Evolutionary conservation across 176 grass and related monocot species (phyloP).

Genomic region (Carex scoparia): DNA sequence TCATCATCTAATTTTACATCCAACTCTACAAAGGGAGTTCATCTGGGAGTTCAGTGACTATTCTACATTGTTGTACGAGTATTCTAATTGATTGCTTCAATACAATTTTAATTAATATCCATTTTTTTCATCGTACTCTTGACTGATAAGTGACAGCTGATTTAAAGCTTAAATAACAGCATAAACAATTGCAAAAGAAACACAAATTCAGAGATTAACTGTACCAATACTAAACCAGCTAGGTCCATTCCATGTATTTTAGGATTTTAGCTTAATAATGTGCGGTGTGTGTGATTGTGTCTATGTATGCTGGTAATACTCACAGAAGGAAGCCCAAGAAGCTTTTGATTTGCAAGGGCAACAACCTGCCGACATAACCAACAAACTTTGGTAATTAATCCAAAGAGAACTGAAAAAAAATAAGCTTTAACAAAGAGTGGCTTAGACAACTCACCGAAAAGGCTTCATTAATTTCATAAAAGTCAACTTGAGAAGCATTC

Average conservation of each 20-base stretch:
- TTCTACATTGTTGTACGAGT: not conserved
- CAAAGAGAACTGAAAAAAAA: not conserved
- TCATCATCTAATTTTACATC: not conserved
- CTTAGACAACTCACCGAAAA: conserved; percentile 48
- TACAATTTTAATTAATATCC: not conserved
- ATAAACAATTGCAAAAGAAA: not conserved
- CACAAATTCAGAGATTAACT: not conserved
- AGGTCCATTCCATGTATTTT: not conserved
- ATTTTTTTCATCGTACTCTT: not conserved
- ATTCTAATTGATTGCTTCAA: not conserved
- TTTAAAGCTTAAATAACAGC: not conserved
- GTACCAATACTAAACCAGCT: not conserved
- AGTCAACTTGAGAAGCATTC: conserved; percentile 75
- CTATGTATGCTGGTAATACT: conserved; percentile 24
- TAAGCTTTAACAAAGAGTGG: not conserved
- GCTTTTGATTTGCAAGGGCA: conserved; percentile 96
- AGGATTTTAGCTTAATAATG: not conserved
- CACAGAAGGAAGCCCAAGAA: conserved; percentile 81
- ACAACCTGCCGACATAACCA: conserved; percentile 50
- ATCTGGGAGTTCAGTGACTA: not conserved
- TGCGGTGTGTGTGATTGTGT: not conserved
- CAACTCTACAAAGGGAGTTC: not conserved
- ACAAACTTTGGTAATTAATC: conserved; percentile 7
- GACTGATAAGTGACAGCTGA: not conserved
- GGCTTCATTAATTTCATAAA: conserved; percentile 98